Base-by-base conservation (phyloP, 352 stramenopile species). In the Phytopythium vexans region DNA sequence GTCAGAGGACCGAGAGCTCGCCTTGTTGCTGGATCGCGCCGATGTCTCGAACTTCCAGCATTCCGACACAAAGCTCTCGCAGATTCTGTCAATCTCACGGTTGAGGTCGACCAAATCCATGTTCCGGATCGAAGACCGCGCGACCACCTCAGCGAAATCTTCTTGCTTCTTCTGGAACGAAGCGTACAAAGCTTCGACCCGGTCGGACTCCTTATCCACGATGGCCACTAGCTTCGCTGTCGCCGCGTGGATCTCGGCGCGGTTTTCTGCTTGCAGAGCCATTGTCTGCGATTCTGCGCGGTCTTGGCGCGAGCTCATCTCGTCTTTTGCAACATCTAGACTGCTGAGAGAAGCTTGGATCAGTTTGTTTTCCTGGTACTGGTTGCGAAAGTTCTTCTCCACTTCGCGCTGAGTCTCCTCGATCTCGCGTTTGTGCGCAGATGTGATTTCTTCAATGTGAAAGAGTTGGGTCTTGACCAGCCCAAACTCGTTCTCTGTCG, bases 11-110 rank as follows among this genome's bases (percentile, higher is more conserved):
- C 71, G 60, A 9, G 62, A 56, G 38, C 56, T 83, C 4, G 59
- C 37, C 33, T 81, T 84, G 53, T 54, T 88, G 41, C 68, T 82
- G 4, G 72, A 74, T n/a, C 79, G 66, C 11, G 81, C 77, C 1
- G 83, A 94, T 9, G 68, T 94, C 61, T 94, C 83, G 52, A 94
- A 94, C 52, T 94, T 92, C 82, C 83, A 94, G 70, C 83, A 94
- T 54, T 94, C 83, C 1, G 62, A 72, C 43, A 94, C 78, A 16
- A 94, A 74, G n/a, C 67, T 86, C 59, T 94, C 83, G 38, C 81
- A 87, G 11, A 94, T 59, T 11, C 75, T 71, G 53, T 92, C 83
- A 34, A 94, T 79, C 54, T 94, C 83, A 12, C 80, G 81, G 51
- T 88, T 94, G 62, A 94, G 77, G 48, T 88, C 81, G 0, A 68